Base-by-base conservation (phyloP, 2,329 filamentous ascomycete genomes). In the Colletotrichum horii region DNA sequence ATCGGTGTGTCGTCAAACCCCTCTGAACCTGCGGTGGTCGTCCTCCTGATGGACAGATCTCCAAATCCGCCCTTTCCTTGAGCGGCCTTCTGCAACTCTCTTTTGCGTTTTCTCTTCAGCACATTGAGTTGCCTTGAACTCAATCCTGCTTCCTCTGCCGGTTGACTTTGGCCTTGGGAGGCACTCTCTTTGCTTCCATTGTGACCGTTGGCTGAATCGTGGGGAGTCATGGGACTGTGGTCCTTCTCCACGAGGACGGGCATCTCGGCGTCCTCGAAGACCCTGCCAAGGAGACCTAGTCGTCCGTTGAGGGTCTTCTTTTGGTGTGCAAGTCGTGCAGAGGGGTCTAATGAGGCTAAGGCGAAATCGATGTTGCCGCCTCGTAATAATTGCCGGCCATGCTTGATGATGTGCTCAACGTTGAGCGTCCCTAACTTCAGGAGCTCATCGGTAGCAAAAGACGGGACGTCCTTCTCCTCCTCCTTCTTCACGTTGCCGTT, bases 111-210 rank as follows among this genome's bases (percentile, higher is more conserved):
- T 58, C 97, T 92, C 84, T 98, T 98, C 12, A 99, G 87, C 68
- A 97, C 95, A 81, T 99, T 99, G 24, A 98, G 91, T 81, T 99
- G 97, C 56, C 97, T 92, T 76, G 97, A 96, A 86, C 97, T 98
- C 67, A 99, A 88, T 4, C 93, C 93, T 6, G 90, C 85, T 80
- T 95, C 94, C 77, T 95, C 94, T 4, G 88, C 70, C 58, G 85
- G 79, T 72, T 86, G 87, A 26, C 82, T 81, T 30, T 88, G 84
- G 32, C 81, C 82, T 61, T 83, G 77, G 58, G 75, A 78, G 32
- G 83, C 76, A 70, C 83, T 83, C 28, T 88, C 87, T n/a, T 81
- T 81, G 16, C 65, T 69, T n/a, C 81, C 73, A 16, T 82, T 82
- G 38, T 83, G 82, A 16, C 83, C 82, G 48, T 84, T 83, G 43